These are phyloP conservation scores for Pilaira anomala DNA, from an alignment of 192 early-diverging fungal species.

Conservation along the genomic window DNA sequence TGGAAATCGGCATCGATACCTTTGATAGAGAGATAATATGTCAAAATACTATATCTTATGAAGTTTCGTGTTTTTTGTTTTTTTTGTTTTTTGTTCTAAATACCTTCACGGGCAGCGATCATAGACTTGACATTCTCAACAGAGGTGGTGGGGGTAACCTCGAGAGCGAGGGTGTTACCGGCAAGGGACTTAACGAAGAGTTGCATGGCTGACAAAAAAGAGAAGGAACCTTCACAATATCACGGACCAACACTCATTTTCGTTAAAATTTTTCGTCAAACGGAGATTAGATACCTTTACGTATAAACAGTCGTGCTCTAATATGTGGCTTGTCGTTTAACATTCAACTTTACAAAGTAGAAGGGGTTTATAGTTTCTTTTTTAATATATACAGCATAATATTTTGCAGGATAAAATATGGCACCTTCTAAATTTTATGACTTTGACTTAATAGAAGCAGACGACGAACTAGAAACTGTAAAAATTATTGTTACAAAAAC, in stretches of 20 bases:
- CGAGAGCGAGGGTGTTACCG: constrained; percentile 62
- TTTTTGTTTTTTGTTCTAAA: constrained; percentile 25
- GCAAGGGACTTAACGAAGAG: constrained; percentile 65
- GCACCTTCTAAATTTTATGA: constrained; percentile 6
- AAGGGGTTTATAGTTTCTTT: not conserved
- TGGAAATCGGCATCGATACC: constrained; percentile 61
- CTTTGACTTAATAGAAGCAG: not conserved
- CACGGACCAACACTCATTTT: not conserved
- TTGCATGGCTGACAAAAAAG: constrained; percentile 47
- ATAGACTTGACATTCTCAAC: constrained; percentile 56
- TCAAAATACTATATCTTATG: not conserved
- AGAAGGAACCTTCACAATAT: constrained; percentile 3
- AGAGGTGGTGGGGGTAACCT: constrained; percentile 49
- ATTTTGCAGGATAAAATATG: constrained; percentile 3
- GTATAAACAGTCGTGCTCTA: too few species aligned
- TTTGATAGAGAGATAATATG: constrained; percentile 1
- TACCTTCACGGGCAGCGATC: constrained; percentile 54
- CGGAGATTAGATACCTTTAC: not conserved
- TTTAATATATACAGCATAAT: too few species aligned
- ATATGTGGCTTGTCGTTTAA: too few species aligned
- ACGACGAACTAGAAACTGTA: not conserved
- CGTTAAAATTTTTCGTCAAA: not conserved
- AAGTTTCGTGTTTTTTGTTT: not conserved
- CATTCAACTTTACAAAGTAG: not conserved
- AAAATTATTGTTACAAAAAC: not conserved